Percentiles rank a stretch among this genome's conserved stretches.
Evolutionary conservation across 2,329 filamentous ascomycete species (phyloP).

Genomic region (Catunica adiposa): DNA sequence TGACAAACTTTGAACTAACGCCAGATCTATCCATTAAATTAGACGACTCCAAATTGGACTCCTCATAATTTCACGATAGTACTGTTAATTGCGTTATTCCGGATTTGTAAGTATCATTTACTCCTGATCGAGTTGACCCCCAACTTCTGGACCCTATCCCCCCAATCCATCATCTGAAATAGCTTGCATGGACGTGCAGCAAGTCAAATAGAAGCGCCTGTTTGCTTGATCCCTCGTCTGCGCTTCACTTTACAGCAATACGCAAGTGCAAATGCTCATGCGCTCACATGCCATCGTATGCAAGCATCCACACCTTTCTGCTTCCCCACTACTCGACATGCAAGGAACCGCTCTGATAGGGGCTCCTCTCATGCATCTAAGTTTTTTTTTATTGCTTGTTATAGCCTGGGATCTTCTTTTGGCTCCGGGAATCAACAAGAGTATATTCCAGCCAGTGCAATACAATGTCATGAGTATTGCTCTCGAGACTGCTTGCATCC

Average conservation of each 20-base stretch:
- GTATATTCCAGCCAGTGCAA: too few relatives aligned
- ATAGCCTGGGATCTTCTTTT: too few relatives aligned
- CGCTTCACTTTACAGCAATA: neutral
- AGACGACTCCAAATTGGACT: neutral
- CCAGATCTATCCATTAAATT: neutral
- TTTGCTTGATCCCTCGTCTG: neutral
- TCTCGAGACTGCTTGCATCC: neutral
- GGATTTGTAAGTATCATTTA: neutral
- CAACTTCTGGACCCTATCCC: neutral
- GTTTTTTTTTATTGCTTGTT: too few relatives aligned
- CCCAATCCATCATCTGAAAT: slow-evolving; percentile 7
- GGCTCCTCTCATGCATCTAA: neutral
- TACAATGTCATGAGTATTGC: too few relatives aligned
- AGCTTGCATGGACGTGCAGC: slow-evolving; percentile 11
- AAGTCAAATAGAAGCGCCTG: neutral
- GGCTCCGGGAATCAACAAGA: too few relatives aligned
- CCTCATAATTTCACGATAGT: neutral
- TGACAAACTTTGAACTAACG: neutral
- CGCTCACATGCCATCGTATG: neutral
- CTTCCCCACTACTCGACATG: neutral
- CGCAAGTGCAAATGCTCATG: neutral
- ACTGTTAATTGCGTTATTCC: neutral
- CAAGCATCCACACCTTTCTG: neutral
- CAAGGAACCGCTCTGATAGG: slow-evolving; percentile 5
- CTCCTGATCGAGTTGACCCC: neutral